These are phyloP conservation scores for Botrytis elliptica DNA, from an alignment of 2,329 filamentous ascomycete genomes.

Conservation along the genomic window DNA sequence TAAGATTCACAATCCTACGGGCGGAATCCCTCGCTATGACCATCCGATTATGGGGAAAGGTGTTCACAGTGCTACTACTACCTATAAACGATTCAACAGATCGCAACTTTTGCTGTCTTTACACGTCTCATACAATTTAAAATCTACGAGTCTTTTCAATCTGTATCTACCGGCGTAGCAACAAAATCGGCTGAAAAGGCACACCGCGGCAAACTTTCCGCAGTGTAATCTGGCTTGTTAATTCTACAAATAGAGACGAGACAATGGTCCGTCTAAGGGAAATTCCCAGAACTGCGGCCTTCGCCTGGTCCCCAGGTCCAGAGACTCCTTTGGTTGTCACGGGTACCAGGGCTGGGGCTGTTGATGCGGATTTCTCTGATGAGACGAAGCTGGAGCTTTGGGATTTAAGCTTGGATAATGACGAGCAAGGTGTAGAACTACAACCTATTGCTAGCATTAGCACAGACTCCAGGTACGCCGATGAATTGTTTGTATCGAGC, in stretches of 20 bases:
- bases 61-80: constrained; percentile 22
- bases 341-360: constrained; percentile 89
- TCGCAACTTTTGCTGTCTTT: not conserved
- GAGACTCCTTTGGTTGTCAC: constrained; percentile 82
- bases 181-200: constrained; percentile 5
- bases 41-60: constrained; percentile 23
- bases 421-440: constrained; percentile 75
- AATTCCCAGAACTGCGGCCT: constrained; percentile 93
- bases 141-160: not conserved
- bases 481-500: not conserved
- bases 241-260: constrained; percentile 24
- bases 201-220: constrained; percentile 14
- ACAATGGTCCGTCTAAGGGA: constrained; percentile 93
- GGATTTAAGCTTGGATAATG: constrained; percentile 82
- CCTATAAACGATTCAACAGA: constrained; percentile 15
- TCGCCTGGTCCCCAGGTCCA: constrained; percentile 89
- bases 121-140: constrained; percentile 5
- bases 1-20: constrained; percentile 7
- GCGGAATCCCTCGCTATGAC: constrained; percentile 18
- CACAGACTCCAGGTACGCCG: constrained; percentile 81
- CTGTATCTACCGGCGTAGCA: not conserved
- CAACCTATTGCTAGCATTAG: constrained; percentile 80
- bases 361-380: constrained; percentile 96
- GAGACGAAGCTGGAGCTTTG: constrained; percentile 96
- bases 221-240: constrained; percentile 21